Evolutionary conservation across 2,329 filamentous ascomycete genomes (phyloP).

Genomic region (Orbilia oligospora): DNA sequence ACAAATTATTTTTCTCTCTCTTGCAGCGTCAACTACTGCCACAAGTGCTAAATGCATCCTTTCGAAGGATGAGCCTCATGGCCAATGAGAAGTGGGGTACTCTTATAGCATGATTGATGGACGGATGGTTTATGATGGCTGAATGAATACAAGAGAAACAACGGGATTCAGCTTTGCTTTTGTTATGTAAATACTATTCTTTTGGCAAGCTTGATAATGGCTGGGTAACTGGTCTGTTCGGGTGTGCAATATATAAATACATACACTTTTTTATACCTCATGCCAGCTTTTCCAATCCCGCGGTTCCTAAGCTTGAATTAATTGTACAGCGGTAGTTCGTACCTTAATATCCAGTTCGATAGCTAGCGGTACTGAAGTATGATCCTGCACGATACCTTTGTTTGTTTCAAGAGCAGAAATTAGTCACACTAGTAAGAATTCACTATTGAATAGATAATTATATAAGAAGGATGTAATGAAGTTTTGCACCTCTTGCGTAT

Average conservation of each 20-base stretch:
- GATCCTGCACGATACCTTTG: too few species aligned
- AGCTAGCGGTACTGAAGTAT: too few species aligned
- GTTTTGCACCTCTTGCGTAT: too few species aligned
- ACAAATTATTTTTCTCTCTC: neutral
- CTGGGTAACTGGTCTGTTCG: conserved; percentile 18
- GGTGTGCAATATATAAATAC: conserved; percentile 9
- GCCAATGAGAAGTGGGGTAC: neutral
- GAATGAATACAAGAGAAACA: too few species aligned
- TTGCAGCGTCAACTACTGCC: conserved; percentile 38
- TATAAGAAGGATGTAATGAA: too few species aligned
- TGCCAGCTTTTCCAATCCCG: too few species aligned
- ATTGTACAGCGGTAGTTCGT: neutral
- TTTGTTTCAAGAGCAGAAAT: too few species aligned
- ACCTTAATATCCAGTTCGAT: too few species aligned
- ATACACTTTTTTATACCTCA: neutral
- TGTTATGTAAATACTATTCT: conserved; percentile 6
- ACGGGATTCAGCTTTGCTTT: neutral
- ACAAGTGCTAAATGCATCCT: conserved; percentile 40
- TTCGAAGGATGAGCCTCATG: neutral
- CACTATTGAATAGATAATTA: too few species aligned
- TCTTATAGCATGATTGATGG: neutral
- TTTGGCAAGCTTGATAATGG: conserved; percentile 14
- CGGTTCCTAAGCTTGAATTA: neutral
- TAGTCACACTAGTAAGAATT: too few species aligned
- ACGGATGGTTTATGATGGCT: neutral